Conservation (phyloP, 169 alveolate genomes). For the Toxoplasma gondii region DNA sequence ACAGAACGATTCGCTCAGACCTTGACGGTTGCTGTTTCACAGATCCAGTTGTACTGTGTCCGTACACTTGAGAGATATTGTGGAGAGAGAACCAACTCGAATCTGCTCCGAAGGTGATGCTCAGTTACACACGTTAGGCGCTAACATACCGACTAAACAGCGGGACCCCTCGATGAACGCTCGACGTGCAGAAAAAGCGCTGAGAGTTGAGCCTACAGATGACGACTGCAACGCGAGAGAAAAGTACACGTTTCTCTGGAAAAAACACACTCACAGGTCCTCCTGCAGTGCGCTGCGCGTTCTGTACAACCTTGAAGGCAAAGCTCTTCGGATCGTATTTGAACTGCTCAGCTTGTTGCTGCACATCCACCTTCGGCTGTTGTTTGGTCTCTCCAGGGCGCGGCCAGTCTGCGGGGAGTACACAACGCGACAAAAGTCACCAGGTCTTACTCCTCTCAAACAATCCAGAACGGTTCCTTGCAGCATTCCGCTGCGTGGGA, state of each 20-base stretch:
- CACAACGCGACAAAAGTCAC: background rate
- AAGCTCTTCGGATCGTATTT: constrained; percentile 65
- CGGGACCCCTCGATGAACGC: too few species aligned
- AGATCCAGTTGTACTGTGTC: too few species aligned
- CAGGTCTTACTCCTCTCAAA: background rate
- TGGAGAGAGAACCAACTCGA: too few species aligned
- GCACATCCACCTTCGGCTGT: constrained; percentile 31
- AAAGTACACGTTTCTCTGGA: background rate
- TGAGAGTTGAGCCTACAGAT: too few species aligned
- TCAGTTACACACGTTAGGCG: too few species aligned
- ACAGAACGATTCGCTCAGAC: too few species aligned
- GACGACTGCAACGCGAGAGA: too few species aligned
- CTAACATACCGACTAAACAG: too few species aligned
- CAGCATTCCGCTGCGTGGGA: background rate
- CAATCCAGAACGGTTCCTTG: background rate
- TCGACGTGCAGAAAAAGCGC: too few species aligned
- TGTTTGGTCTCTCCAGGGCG: constrained; percentile 43
- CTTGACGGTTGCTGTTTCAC: too few species aligned
- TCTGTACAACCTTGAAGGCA: constrained; percentile 56
- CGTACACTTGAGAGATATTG: too few species aligned
- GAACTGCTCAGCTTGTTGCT: constrained; percentile 41
- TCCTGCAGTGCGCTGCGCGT: constrained; percentile 21
- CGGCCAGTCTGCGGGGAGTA: constrained; percentile 59
- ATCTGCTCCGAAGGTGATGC: too few species aligned
- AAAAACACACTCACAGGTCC: background rate